Evolutionary conservation across 164 flowering plant genomes (phyloP), one percentile per base, ranked within the genome.

Genomic region (Chloranthus sessilifolius): DNA sequence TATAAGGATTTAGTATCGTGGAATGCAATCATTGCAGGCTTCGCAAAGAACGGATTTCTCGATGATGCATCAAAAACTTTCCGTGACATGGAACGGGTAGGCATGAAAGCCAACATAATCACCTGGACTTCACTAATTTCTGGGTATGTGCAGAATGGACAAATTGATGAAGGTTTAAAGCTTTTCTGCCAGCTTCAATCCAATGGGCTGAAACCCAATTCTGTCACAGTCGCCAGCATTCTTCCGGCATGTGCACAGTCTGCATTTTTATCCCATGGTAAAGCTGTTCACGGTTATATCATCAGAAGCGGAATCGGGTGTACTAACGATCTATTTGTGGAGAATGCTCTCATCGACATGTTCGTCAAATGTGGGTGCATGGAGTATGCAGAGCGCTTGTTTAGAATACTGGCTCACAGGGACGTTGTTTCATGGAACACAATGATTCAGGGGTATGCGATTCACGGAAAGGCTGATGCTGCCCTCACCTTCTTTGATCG

Each of bases 111-210:
- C 25, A 62, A 57, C 53, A 43, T 62, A 27, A 58, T 62, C 39
- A 53, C 71, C 24, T 67, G 71, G 67, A 67, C 66, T 53, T 34
- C 71, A 30, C 48, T 62, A 52, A 46, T 67, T n/a, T 58, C 60
- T 24, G 67, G 60, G 9, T 62, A 53, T 50, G 56, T 53, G 43
- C 66, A 44, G 17, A 50, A 67, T 27, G 71, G 71, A 31, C 47
- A 47, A 39, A 35, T 49, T 14, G 47, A 62, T 44, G 64, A 67
- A 53, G 43, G 66, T 45, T 49, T 67, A 14, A 67, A 44, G 20
- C 45, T 36, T 50, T 62, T 67, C 20, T 60, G 67, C 4, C 50
- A 50, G 17, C 63, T 67, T 53, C 71, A 52, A 44, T 7, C 29
- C 17, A 46, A 49, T 39, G 71, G 60, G 34, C 43, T 62, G 17